Evolutionary conservation across 148 eudicot species (phyloP), one percentile per base, ranked within the genome.

Genomic region (Chenopodium album): DNA sequence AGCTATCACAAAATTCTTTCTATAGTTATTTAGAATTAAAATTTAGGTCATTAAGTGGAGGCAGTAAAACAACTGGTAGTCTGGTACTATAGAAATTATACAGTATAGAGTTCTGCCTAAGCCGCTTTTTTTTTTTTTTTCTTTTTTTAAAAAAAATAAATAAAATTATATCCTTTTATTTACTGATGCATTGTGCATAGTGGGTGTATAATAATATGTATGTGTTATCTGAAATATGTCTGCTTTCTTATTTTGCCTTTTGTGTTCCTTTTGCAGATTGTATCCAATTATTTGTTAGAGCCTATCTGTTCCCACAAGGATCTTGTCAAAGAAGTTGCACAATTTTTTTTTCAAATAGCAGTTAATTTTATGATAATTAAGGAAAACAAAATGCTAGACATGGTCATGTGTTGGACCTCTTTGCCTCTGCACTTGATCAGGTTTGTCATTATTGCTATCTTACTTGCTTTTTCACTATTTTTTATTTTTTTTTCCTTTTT

Each of bases 381-480:
- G 88, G 97, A 23, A 88, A 93, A 83, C 99, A 93, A 88, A 88
- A 93, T 46, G 98, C 91, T 84, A 90, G 89, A 82, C 98, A 94
- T 86, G 98, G 99, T 77, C 98, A 95, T 85, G 92, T 95, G 7
- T 83, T 95, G 76, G 99, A 95, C 83, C 91, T 95, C 82, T 95
- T 93, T 87, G 99, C 98, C 34, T 95, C 99, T 76, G 99, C 99
- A 41, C 98, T 95, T 76, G 99, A 95, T 89, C 99, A 95, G 97
- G 99, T 95, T 23, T 29, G 88, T 60, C 34, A 56, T 66, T 80
- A 23, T 17, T 82, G 64, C 23, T 76, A 13, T 50, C 54, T 11
- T 13, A 50, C 54, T 41, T 41, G 44, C 41, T 11, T 70, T 76
- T 31, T 23, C n/a, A 32, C 28, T 26, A 9, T 62, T 50, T 62